Evolutionary conservation across 768 basidiomycete species (phyloP), one percentile per base, ranked within the genome.

Genomic region (Kwoniella sp.): DNA sequence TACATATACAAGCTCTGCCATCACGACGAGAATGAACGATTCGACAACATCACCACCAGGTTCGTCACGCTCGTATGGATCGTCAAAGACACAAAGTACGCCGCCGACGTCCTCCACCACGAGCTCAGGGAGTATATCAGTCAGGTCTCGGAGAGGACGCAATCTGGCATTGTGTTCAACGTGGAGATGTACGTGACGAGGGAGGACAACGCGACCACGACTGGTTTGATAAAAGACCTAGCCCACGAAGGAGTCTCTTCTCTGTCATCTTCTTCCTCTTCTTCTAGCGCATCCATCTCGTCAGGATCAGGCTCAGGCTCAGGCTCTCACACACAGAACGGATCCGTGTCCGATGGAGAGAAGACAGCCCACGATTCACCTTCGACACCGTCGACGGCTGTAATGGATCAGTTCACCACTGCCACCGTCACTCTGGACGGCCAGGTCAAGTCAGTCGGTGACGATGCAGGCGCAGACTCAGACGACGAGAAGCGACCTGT

Each of bases 41-140:
- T 37, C 15, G 12, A 52, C 20, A 25, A 50, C 17, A 8, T 34
- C 25, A 22, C 17, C 15, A 58, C 52, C 20, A 55, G 55, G 26
- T 11, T 13, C 11, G 29, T 71, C n/a, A 58, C 41, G 0, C 45
- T 73, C 7, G 51, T 73, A 2, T 71, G 72, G 72, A 54, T 60
- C 11, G 67, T 73, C 22, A 65, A 63, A 29, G 17, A 57, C 4
- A n/a, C 28, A 5, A 48, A 41, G 17, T 70, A 66, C 52, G 67
- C 72, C 1, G 22, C 29, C 17, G 61, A 68, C 29, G 65, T 73
- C 1, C 30, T 70, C 3, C 31, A 56, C 5, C n/a, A 57, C 52
- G 66, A 73, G 52, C 41, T 66, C 25, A 61, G 38, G 26, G 60
- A 50, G 7, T 61, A 53, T 31, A 26, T 29, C 34, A 51, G 38